Conservation (phyloP, 106 monocot species). For the Dendrobium officinale region DNA sequence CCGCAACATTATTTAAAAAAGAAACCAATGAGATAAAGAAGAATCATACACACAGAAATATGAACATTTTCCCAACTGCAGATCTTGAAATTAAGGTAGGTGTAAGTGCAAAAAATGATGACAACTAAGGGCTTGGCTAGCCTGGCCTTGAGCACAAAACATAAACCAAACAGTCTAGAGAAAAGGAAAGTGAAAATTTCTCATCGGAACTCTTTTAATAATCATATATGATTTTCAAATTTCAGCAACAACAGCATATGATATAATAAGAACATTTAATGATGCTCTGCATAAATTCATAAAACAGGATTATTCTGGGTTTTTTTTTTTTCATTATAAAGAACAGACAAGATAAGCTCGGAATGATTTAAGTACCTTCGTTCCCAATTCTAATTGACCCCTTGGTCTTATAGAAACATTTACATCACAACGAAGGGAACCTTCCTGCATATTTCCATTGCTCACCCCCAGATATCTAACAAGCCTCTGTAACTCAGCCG, state of each 20-base stretch:
- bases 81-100: background rate
- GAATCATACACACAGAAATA: background rate
- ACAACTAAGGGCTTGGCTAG: background rate
- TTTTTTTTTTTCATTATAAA: background rate
- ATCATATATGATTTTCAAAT: background rate
- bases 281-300: background rate
- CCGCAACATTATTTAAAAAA: background rate
- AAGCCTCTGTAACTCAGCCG: conserved; percentile 80
- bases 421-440: conserved; percentile 95
- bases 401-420: conserved; percentile 84
- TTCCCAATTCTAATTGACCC: conserved; percentile 73
- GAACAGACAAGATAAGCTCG: background rate
- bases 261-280: background rate
- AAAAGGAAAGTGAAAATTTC: too few relatives aligned
- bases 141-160: background rate
- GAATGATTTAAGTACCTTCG: conserved; percentile 49
- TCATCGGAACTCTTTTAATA: too few relatives aligned
- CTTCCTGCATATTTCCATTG: conserved; percentile 99
- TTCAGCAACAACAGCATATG: background rate
- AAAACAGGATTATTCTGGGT: background rate
- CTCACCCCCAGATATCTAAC: conserved; percentile 85
- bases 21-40: background rate
- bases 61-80: background rate
- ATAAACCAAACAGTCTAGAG: background rate
- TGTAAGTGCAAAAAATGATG: background rate